phyloP scores from a whole-genome alignment of 164 flowering plant species.

The Pachysandra terminalis region DNA sequence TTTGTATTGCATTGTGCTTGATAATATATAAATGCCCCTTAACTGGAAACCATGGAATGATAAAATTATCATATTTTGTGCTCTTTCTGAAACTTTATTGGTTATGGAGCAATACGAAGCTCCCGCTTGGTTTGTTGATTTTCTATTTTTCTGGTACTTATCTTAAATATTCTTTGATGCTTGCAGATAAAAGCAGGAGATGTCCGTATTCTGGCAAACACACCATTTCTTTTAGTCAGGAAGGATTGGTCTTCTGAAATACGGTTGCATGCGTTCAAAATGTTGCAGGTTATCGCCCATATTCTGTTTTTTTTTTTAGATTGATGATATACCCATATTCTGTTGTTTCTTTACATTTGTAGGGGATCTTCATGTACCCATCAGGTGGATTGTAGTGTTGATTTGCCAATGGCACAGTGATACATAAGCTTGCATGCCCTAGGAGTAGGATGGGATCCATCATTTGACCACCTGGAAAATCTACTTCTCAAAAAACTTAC shows the following conservation, averaged over 20 bases:
- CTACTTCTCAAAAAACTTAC: too few species aligned
- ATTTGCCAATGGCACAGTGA: neutral
- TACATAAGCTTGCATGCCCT: neutral
- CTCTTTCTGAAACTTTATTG: neutral
- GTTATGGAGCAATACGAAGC: neutral
- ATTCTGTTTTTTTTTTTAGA: neutral
- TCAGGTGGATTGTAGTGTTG: neutral
- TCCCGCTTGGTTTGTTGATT: neutral
- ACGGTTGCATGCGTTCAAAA: constrained; percentile 84
- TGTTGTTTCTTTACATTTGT: neutral
- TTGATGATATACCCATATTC: too few species aligned
- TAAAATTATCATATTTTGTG: neutral
- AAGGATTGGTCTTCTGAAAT: constrained; percentile 90
- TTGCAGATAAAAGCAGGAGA: constrained; percentile 87
- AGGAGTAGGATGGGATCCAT: neutral
- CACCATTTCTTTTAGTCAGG: constrained; percentile 70
- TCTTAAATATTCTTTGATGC: neutral
- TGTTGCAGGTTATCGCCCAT: constrained; percentile 68
- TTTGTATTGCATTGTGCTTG: too few species aligned
- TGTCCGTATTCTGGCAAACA: constrained; percentile 59
- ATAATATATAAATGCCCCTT: too few species aligned
- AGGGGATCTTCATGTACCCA: neutral
- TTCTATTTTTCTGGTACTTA: neutral
- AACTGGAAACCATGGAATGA: too few species aligned
- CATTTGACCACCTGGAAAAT: too few species aligned